These are phyloP conservation scores for Quercus wislizeni DNA, from an alignment of 306 rosid genomes.

Conservation along the genomic window DNA sequence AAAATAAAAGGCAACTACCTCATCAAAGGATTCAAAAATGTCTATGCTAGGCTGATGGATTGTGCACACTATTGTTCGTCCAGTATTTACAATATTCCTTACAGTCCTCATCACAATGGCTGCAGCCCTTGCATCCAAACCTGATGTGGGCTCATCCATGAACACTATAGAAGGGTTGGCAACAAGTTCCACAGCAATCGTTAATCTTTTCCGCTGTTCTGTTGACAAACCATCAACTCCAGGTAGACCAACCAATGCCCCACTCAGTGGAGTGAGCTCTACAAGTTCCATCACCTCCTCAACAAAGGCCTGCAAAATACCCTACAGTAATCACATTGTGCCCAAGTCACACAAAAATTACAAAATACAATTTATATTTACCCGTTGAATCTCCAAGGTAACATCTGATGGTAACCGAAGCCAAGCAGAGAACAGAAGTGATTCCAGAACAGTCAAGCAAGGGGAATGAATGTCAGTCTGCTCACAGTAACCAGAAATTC, in stretches of 20 bases:
- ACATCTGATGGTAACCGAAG: slow-evolving; percentile 88
- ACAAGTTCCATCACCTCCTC: slow-evolving; percentile 98
- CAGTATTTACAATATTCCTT: slow-evolving; percentile 93
- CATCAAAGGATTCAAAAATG: slow-evolving; percentile 98
- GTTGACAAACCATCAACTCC: slow-evolving; percentile 94
- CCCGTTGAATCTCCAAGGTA: slow-evolving; percentile 76
- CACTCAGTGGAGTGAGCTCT: slow-evolving; percentile 80
- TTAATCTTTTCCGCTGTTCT: slow-evolving; percentile 89
- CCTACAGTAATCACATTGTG: slow-evolving; percentile 2
- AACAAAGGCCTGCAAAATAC: slow-evolving; percentile 74
- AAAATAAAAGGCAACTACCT: slow-evolving; percentile 43
- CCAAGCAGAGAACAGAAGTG: slow-evolving; percentile 91
- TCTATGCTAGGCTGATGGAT: slow-evolving; percentile 99
- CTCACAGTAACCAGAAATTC: slow-evolving; percentile 98
- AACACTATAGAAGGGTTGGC: slow-evolving; percentile 92
- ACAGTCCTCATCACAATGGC: slow-evolving; percentile 99
- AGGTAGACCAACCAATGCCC: slow-evolving; percentile 89
- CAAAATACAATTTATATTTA: slow-evolving; percentile 20
- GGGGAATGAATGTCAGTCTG: slow-evolving; percentile 96
- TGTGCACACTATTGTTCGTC: slow-evolving; percentile 96
- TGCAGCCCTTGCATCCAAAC: slow-evolving; percentile 95
- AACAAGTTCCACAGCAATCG: slow-evolving; percentile 93
- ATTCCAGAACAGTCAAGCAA: slow-evolving; percentile 84
- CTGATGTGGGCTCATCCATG: slow-evolving; percentile 99
- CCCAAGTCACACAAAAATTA: slow-evolving; percentile 11